Evolutionary conservation across 345 rosid species (phyloP), one percentile per base, ranked within the genome.

Genomic region (Rhodamnia rubescens): DNA sequence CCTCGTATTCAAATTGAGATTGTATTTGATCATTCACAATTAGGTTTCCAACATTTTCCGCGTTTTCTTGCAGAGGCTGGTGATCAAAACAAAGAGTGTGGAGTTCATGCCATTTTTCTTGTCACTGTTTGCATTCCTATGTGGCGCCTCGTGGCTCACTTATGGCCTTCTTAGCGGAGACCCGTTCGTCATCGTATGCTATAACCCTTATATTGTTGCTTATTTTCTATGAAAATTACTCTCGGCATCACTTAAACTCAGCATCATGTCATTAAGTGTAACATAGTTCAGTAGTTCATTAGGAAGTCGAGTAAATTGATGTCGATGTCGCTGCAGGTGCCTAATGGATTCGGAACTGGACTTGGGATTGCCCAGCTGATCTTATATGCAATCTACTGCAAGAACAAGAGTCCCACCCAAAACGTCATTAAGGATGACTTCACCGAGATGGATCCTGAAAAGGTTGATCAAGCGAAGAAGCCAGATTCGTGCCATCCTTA

Each of bases 61-160:
- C 18, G 47, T 15, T 27, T 36, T 78, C 21, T 12, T 81, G 87
- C 91, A 91, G 92, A 88, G 87, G 82, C 5, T 84, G 86, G 92
- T 91, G 87, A 86, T 91, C 15, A 88, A 87, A 78, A 91, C 91
- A 2, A 91, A 89, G 87, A 91, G 92, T 36, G 92, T 90, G 86
- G 92, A 90, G 86, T 89, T 32, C 85, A 90, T 90, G 91, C 92
- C 92, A 26, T 90, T 91, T 84, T 87, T 75, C 89, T 83, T 91
- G 87, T 91, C 92, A 52, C 87, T 91, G 26, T 91, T 88, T 29
- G 90, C 87, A 3, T 91, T 89, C 90, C 42, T 89, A 1, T 88
- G 88, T 3, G 87, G 88, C 54, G 85, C 90, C 10, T 91, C 91
- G 14, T 91, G 92, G 92, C 86, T 91, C 56, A 29, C 87, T 83